phyloP scores from a whole-genome alignment of 768 basidiomycete species.

The Rhodotorula toruloides region DNA sequence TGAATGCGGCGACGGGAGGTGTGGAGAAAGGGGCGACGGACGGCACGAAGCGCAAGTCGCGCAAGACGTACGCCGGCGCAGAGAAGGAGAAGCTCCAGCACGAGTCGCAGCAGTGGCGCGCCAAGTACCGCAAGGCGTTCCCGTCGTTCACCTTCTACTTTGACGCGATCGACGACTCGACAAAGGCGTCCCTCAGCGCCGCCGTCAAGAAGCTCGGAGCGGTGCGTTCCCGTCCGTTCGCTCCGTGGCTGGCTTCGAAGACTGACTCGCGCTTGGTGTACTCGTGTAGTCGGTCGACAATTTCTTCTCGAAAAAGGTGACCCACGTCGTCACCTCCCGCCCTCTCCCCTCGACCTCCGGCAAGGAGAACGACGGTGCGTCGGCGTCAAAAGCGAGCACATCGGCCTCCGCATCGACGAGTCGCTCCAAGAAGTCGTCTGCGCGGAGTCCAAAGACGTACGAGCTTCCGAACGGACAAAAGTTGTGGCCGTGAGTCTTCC shows the following conservation, averaged over 20 bases:
- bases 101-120: constrained; percentile 58
- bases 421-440: background rate
- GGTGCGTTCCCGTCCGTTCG: constrained; percentile 58
- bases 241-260: constrained; percentile 5
- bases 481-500: constrained; percentile 26
- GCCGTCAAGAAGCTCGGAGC: constrained; percentile 66
- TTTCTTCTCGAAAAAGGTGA: constrained; percentile 80
- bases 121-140: constrained; percentile 80
- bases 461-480: constrained; percentile 25
- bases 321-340: constrained; percentile 74
- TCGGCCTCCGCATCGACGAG: background rate
- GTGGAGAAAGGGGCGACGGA: background rate
- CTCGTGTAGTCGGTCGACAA: constrained; percentile 75
- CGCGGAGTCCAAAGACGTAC: constrained; percentile 26
- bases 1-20: background rate
- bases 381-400: background rate
- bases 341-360: constrained; percentile 19
- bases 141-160: constrained; percentile 80
- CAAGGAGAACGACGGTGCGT: background rate
- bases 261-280: too few species aligned
- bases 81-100: constrained; percentile 36
- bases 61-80: background rate
- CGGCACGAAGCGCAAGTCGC: constrained; percentile 10
- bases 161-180: constrained; percentile 56
- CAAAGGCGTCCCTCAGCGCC: constrained; percentile 52